A percentile compares a stretch with the other conserved stretches of the same genome.
phyloP scores from a whole-genome alignment of 192 early-diverging fungal genomes.

The Backusella liffmaniae region DNA sequence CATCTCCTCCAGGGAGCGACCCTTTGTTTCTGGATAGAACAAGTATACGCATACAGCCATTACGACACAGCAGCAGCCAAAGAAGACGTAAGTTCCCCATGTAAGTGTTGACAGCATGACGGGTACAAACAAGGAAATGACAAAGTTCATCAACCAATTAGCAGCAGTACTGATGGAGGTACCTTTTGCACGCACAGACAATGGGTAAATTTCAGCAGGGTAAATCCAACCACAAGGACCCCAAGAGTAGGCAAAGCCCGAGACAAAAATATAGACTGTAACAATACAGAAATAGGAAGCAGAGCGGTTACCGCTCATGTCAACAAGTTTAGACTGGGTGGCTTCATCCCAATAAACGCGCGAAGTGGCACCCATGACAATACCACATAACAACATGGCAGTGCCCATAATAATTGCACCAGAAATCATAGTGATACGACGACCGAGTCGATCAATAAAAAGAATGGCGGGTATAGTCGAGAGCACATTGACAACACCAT shows the following conservation, averaged over 20 bases:
- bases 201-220: constrained; percentile 87
- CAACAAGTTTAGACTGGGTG: constrained; percentile 2
- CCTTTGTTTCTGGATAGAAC: constrained; percentile 83
- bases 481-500: constrained; percentile 71
- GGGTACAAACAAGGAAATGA: constrained; percentile 70
- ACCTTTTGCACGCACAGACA: constrained; percentile 82
- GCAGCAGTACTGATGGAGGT: constrained; percentile 76
- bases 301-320: constrained; percentile 12
- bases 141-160: constrained; percentile 87
- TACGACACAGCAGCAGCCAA: constrained; percentile 55
- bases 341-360: constrained; percentile 32
- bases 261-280: constrained; percentile 55
- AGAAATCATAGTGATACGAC: constrained; percentile 69
- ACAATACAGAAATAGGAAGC: constrained; percentile 44
- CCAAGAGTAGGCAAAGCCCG: constrained; percentile 80
- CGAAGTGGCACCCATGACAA: constrained; percentile 39
- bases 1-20: constrained; percentile 84
- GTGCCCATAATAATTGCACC: constrained; percentile 68
- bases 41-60: constrained; percentile 60
- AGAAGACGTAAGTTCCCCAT: constrained; percentile 68
- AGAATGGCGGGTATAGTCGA: constrained; percentile 82
- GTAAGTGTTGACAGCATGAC: constrained; percentile 61
- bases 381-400: constrained; percentile 22
- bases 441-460: constrained; percentile 77
- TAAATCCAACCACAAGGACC: constrained; percentile 93